A percentile compares a stretch with the other conserved stretches of the same genome.
Conservation (phyloP, 2,329 filamentous ascomycete species). For the Seiridium unicorne region DNA sequence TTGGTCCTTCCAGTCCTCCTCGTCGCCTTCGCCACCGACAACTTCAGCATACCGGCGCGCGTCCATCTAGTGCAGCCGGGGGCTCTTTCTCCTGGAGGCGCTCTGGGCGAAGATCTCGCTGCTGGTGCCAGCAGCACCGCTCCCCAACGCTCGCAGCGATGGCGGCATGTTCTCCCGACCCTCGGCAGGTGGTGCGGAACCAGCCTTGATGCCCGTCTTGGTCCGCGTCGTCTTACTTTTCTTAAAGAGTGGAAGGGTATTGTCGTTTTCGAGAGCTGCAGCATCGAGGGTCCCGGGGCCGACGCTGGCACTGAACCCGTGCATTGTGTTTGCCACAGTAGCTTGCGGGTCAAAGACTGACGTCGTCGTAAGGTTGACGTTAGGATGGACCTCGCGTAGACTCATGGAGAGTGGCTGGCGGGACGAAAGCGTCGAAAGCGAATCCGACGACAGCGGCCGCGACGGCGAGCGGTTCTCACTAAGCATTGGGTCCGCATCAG, state of each 20-base stretch:
- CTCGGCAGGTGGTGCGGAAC: slow-evolving; percentile 25
- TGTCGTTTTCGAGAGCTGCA: slow-evolving; percentile 28
- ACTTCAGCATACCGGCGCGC: background rate
- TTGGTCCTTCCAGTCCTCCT: background rate
- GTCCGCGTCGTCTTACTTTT: slow-evolving; percentile 34
- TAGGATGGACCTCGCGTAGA: slow-evolving; percentile 56
- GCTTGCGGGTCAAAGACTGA: slow-evolving; percentile 40
- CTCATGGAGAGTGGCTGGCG: slow-evolving; percentile 38
- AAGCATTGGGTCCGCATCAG: slow-evolving; percentile 31
- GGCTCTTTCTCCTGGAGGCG: slow-evolving; percentile 52
- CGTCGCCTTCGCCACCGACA: background rate
- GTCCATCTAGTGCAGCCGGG: slow-evolving; percentile 36
- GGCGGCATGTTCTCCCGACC: slow-evolving; percentile 53
- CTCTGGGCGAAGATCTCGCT: slow-evolving; percentile 42
- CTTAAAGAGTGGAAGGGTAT: slow-evolving; percentile 46
- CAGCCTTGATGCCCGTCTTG: slow-evolving; percentile 32
- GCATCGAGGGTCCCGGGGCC: slow-evolving; percentile 12
- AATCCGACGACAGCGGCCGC: slow-evolving; percentile 18
- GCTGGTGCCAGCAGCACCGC: slow-evolving; percentile 24
- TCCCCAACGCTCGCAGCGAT: slow-evolving; percentile 16
- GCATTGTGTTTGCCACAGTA: slow-evolving; percentile 33
- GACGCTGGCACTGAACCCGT: slow-evolving; percentile 22
- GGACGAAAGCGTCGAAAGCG: slow-evolving; percentile 12
- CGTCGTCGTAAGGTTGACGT: slow-evolving; percentile 40
- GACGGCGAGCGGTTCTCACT: slow-evolving; percentile 23